A percentile compares a stretch with the other conserved stretches of the same genome.
Evolutionary conservation across 805 yeast genomes (phyloP).

Genomic region (Middelhovenomyces tepae): DNA sequence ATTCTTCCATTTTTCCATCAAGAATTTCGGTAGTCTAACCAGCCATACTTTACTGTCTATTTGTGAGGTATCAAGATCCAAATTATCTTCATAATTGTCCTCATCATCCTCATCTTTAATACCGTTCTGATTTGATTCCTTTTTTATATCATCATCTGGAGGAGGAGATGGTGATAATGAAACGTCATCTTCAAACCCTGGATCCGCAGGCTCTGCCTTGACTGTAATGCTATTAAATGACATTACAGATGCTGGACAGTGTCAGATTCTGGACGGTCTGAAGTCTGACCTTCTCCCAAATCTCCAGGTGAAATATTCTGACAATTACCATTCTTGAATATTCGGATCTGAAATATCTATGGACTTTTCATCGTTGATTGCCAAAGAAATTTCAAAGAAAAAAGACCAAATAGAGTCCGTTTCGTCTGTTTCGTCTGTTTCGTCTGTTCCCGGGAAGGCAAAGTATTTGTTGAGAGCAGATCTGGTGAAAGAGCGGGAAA

Average conservation of each 20-base stretch:
- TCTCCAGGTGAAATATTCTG: no score
- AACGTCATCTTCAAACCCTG: constrained; percentile 30
- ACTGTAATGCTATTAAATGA: not conserved
- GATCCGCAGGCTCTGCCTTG: constrained; percentile 8
- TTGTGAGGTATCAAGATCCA: constrained; percentile 62
- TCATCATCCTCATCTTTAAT: constrained; percentile 26
- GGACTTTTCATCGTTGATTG: constrained; percentile 2
- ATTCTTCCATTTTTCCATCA: constrained; percentile 74
- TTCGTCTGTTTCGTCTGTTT: no score
- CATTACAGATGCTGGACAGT: not conserved
- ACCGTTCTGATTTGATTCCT: constrained; percentile 6
- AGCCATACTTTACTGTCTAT: constrained; percentile 80
- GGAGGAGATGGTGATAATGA: constrained; percentile 29
- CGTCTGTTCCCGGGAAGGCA: not conserved
- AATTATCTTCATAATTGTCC: constrained; percentile 50
- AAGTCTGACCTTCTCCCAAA: no score
- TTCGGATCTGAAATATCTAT: no score
- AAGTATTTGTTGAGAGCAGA: not conserved
- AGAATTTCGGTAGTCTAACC: constrained; percentile 79
- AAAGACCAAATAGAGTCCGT: constrained; percentile 1
- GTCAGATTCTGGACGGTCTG: no score
- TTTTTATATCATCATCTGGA: constrained; percentile 11
- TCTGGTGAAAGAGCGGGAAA: not conserved
- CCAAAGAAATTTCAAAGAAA: constrained; percentile 2
- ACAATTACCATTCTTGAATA: no score